Evolutionary conservation across 495 filamentous ascomycete species (phyloP).

Genomic region (Tuber borchii): DNA sequence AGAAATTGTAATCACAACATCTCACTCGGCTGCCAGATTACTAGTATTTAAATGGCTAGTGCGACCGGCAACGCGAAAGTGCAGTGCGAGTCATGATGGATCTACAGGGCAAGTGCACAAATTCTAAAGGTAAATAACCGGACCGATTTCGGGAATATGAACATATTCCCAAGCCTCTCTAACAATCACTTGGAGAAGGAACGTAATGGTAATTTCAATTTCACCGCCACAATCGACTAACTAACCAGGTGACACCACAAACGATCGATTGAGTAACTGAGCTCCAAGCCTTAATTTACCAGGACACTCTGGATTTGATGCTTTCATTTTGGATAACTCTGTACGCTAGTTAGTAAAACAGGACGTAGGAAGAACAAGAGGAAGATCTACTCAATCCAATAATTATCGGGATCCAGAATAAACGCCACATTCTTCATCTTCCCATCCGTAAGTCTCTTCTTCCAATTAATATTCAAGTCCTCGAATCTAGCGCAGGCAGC

Average conservation of each 20-base stretch:
- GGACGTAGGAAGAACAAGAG: not conserved
- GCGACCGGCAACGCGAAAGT: not conserved
- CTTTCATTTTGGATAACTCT: slow-evolving; percentile 67
- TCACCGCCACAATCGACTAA: not conserved
- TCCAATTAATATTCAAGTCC: slow-evolving; percentile 72
- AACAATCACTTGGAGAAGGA: not conserved
- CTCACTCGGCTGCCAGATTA: not conserved
- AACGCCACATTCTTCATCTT: slow-evolving; percentile 95
- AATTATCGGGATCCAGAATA: slow-evolving; percentile 82
- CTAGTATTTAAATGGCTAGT: not conserved
- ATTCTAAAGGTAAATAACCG: not conserved
- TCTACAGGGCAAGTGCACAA: not conserved
- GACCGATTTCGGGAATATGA: not conserved
- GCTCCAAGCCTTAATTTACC: slow-evolving; percentile 40
- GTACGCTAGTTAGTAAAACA: slow-evolving; percentile 17
- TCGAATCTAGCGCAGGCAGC: slow-evolving; percentile 82
- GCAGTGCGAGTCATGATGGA: not conserved
- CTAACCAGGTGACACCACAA: not conserved
- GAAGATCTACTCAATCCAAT: slow-evolving; percentile 65
- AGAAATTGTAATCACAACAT: not conserved
- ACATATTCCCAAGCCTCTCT: not conserved
- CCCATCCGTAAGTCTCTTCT: slow-evolving; percentile 88
- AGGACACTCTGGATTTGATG: slow-evolving; percentile 51
- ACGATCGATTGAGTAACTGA: not conserved
- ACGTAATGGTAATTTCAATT: not conserved